Conservation (phyloP, 371 early-diverging fungal genomes). For the Mortierella sp. region DNA sequence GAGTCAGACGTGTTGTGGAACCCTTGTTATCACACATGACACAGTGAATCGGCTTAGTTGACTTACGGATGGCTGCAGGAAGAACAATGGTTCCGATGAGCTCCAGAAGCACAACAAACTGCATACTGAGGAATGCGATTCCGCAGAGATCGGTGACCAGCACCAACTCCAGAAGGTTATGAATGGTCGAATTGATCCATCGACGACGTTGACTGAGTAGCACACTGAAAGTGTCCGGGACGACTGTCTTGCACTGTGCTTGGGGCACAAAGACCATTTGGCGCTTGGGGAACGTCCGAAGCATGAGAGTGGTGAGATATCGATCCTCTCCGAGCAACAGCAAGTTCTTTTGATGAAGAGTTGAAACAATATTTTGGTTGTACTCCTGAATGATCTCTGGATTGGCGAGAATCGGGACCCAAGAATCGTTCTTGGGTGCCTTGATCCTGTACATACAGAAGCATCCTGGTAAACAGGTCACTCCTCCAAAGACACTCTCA, state of each 20-base stretch:
- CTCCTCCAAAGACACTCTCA: slow-evolving; percentile 96
- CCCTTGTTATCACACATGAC: too few relatives aligned
- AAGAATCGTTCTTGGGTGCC: slow-evolving; percentile 68
- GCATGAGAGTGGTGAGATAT: slow-evolving; percentile 94
- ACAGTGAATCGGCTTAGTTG: too few relatives aligned
- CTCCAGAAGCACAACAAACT: slow-evolving; percentile 86
- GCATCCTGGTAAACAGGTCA: slow-evolving; percentile 98
- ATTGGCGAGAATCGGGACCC: slow-evolving; percentile 78
- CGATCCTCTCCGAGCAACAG: slow-evolving; percentile 96
- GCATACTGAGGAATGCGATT: slow-evolving; percentile 91
- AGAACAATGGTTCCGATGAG: slow-evolving; percentile 86
- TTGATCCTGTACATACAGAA: slow-evolving; percentile 93
- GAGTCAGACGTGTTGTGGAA: too few relatives aligned
- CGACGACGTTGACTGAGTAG: slow-evolving; percentile 89
- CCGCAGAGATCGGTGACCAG: slow-evolving; percentile 89
- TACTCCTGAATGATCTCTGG: slow-evolving; percentile 87
- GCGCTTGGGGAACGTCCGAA: slow-evolving; percentile 92
- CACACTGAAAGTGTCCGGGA: slow-evolving; percentile 84
- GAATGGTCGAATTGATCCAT: slow-evolving; percentile 95
- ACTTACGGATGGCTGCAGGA: slow-evolving; percentile 81
- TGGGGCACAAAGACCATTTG: slow-evolving; percentile 94
- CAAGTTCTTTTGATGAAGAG: slow-evolving; percentile 96
- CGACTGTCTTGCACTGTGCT: slow-evolving; percentile 87
- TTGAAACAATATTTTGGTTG: slow-evolving; percentile 90
- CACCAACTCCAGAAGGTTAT: slow-evolving; percentile 92